Conservation (phyloP, 768 basidiomycete genomes). For the Auricularia sp. region DNA sequence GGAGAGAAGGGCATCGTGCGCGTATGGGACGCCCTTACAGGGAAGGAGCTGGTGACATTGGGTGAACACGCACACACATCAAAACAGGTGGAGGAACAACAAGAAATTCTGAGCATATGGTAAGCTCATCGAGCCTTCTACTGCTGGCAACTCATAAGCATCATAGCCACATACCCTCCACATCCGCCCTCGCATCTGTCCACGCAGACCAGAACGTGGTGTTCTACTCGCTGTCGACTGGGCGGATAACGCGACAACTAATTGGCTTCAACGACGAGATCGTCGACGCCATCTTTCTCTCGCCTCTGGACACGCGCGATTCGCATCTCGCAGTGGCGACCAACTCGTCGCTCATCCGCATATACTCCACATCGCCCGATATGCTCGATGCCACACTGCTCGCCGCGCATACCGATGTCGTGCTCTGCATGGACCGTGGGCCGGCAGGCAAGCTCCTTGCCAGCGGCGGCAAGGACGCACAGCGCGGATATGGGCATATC, state of each 20-base stretch:
- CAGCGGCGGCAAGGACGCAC: constrained; percentile 88
- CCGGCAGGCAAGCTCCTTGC: constrained; percentile 63
- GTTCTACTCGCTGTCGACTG: constrained; percentile 70
- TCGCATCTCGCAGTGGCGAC: constrained; percentile 89
- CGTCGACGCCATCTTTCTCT: constrained; percentile 77
- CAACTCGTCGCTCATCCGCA: constrained; percentile 88
- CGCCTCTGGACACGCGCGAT: constrained; percentile 37
- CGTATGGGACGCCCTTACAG: constrained; percentile 73
- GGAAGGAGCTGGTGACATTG: constrained; percentile 51
- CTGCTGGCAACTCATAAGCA: constrained; percentile 9
- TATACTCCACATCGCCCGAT: constrained; percentile 55
- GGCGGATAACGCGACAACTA: constrained; percentile 62
- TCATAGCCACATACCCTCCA: constrained; percentile 56
- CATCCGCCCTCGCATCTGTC: constrained; percentile 62
- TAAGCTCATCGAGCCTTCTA: background rate
- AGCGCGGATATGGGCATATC: constrained; percentile 68
- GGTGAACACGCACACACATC: constrained; percentile 38
- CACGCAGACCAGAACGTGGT: constrained; percentile 97
- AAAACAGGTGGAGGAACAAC: constrained; percentile 63
- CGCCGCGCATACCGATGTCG: constrained; percentile 84
- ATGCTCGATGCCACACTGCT: constrained; percentile 78
- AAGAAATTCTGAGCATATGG: constrained; percentile 45
- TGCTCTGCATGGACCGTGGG: constrained; percentile 71
- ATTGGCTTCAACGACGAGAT: constrained; percentile 99
- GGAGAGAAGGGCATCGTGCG: constrained; percentile 83